Evolutionary conservation across 306 rosid species (phyloP).

Genomic region (Arachis hypogaea): DNA sequence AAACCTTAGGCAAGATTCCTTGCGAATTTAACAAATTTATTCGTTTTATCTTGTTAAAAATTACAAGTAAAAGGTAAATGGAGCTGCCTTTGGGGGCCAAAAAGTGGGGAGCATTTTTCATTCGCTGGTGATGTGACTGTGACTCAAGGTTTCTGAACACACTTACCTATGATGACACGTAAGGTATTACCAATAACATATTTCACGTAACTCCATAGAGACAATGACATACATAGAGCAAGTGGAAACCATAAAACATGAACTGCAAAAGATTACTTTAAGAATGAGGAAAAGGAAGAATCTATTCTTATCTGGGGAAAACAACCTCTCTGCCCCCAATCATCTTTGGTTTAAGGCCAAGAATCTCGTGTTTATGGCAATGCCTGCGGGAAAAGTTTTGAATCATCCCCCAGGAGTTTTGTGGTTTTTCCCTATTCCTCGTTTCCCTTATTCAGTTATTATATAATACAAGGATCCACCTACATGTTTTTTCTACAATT

Average conservation of each 20-base stretch:
- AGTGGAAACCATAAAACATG: neutral
- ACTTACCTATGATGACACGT: too few species aligned
- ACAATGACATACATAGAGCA: too few species aligned
- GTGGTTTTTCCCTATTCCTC: slow-evolving; percentile 28
- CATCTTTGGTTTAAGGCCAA: slow-evolving; percentile 58
- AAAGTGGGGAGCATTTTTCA: too few species aligned
- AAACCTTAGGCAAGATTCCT: too few species aligned
- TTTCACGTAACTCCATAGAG: too few species aligned
- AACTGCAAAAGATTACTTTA: slow-evolving; percentile 54
- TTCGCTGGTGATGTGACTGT: too few species aligned
- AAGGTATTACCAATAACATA: too few species aligned
- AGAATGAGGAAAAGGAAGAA: slow-evolving; percentile 70
- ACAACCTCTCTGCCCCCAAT: slow-evolving; percentile 30
- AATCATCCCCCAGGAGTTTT: slow-evolving; percentile 36
- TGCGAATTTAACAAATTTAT: too few species aligned
- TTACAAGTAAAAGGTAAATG: too few species aligned
- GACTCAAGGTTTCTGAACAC: too few species aligned
- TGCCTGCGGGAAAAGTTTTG: slow-evolving; percentile 66
- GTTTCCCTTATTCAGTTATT: slow-evolving; percentile 47
- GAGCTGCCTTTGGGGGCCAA: too few species aligned
- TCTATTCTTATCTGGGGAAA: slow-evolving; percentile 57
- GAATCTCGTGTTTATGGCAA: slow-evolving; percentile 59
- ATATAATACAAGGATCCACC: slow-evolving; percentile 43
- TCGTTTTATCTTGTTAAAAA: too few species aligned
- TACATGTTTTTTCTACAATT: slow-evolving; percentile 43